phyloP scores from a whole-genome alignment of 139 green algal genomes.

The Chlamydomonas asymmetrica region DNA sequence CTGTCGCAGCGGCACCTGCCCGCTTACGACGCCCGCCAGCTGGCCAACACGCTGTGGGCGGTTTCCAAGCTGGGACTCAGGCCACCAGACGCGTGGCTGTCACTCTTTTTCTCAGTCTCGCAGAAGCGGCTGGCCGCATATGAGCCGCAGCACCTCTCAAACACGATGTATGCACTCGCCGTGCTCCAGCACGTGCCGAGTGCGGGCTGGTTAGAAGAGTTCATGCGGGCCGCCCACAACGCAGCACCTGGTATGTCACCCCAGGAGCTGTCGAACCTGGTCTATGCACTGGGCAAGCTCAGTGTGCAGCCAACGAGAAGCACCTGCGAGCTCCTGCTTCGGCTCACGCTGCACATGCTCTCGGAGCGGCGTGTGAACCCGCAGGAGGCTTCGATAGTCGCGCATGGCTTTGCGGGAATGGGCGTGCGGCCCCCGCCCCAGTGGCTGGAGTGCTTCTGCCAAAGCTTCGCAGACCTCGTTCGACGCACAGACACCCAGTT shows the following conservation, averaged over 20 bases:
- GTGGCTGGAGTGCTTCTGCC: too few species aligned
- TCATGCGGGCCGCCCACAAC: conserved; percentile 4
- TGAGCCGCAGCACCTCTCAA: conserved; percentile 32
- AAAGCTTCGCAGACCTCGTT: too few species aligned
- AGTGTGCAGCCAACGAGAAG: conserved; percentile 10
- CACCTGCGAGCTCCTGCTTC: too few species aligned
- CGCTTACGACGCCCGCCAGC: conserved; percentile 25
- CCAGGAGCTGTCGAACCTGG: conserved; percentile 28
- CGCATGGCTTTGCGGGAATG: too few species aligned
- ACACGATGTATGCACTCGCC: conserved; percentile 35
- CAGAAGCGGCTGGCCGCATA: conserved; percentile 14
- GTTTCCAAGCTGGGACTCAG: conserved; percentile 18
- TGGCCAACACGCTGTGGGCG: conserved; percentile 53
- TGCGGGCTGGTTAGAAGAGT: conserved; percentile 17
- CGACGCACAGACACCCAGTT: too few species aligned
- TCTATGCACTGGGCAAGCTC: conserved; percentile 42
- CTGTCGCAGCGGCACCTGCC: conserved; percentile 11
- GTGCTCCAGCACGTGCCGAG: conserved; percentile 15
- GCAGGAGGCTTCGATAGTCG: too few species aligned
- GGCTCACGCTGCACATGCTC: too few species aligned
- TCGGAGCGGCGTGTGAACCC: background rate
- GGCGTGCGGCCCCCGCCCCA: too few species aligned
- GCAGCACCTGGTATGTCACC: conserved; percentile 22
- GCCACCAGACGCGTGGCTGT: conserved; percentile 8
- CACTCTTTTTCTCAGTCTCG: background rate